Percentiles rank a stretch among this genome's conserved stretches.
Evolutionary conservation across 768 basidiomycete genomes (phyloP).

Genomic region (Tylopilus plumbeoviolaceoides): DNA sequence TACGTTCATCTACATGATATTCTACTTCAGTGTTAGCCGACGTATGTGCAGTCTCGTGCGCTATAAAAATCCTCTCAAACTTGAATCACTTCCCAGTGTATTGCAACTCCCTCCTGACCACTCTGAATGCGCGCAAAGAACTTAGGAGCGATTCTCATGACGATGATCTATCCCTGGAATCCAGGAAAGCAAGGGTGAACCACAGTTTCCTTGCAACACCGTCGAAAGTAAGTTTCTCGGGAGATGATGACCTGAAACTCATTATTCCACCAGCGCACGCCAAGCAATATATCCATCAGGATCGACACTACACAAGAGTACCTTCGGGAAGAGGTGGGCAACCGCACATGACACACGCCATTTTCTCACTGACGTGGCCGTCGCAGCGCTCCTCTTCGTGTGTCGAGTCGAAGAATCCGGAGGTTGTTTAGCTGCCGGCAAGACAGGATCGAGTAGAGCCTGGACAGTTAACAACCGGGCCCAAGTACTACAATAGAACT

Average conservation of each 20-base stretch:
- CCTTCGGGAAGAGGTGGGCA: conserved; percentile 37
- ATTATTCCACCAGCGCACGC: conserved; percentile 16
- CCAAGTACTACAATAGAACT: too few relatives aligned
- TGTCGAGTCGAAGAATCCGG: conserved; percentile 8
- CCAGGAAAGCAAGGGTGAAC: conserved; percentile 4
- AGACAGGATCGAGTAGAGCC: not conserved
- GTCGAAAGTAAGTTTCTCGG: conserved; percentile 5
- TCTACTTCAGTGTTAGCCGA: conserved; percentile 58
- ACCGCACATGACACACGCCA: too few relatives aligned
- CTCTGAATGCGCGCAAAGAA: conserved; percentile 51
- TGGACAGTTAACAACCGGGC: too few relatives aligned
- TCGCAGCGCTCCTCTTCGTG: not conserved
- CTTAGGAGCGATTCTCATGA: conserved; percentile 28
- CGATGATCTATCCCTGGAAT: conserved; percentile 11
- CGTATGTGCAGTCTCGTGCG: conserved; percentile 34
- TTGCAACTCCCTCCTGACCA: conserved; percentile 58
- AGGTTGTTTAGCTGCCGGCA: conserved; percentile 1
- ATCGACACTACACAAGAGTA: conserved; percentile 59
- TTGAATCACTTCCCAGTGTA: conserved; percentile 40
- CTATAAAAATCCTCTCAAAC: not conserved
- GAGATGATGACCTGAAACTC: not conserved
- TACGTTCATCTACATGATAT: conserved; percentile 54
- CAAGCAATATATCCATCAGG: conserved; percentile 59
- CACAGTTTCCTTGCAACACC: not conserved
- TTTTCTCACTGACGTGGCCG: not conserved